Evolutionary conservation across 768 basidiomycete species (phyloP).

Genomic region (Mycena rosella): DNA sequence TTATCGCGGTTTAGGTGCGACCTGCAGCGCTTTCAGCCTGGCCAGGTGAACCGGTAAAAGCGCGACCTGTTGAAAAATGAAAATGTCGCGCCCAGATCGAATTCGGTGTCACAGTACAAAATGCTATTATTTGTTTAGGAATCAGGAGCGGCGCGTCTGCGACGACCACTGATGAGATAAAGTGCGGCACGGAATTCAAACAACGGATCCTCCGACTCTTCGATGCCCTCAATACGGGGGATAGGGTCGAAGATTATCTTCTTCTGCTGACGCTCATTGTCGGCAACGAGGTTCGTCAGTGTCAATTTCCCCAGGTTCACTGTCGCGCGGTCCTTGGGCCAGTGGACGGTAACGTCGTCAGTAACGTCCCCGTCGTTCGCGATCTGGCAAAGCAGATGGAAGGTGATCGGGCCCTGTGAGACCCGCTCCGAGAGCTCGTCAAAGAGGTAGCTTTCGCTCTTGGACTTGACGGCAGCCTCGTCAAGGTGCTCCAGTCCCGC

Average conservation of each 20-base stretch:
- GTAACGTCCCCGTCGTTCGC: slow-evolving; percentile 38
- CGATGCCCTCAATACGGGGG: slow-evolving; percentile 37
- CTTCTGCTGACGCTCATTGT: slow-evolving; percentile 33
- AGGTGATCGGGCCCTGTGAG: slow-evolving; percentile 28
- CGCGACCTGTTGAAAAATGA: too few species aligned
- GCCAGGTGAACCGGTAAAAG: slow-evolving; percentile 31
- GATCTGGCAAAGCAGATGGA: slow-evolving; percentile 37
- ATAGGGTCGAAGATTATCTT: slow-evolving; percentile 40
- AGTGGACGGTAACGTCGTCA: slow-evolving; percentile 37
- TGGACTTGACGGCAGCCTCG: slow-evolving; percentile 29
- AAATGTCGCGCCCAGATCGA: too few species aligned
- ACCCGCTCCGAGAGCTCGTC: slow-evolving; percentile 37
- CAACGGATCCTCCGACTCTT: slow-evolving; percentile 36
- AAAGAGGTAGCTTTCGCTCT: slow-evolving; percentile 34
- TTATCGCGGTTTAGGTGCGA: slow-evolving; percentile 23
- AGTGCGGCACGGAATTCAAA: slow-evolving; percentile 39
- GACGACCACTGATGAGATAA: slow-evolving; percentile 40
- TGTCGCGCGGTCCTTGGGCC: slow-evolving; percentile 38
- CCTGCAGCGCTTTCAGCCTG: slow-evolving; percentile 34
- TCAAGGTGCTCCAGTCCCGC: slow-evolving; percentile 38
- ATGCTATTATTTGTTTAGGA: neutral
- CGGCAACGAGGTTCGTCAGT: slow-evolving; percentile 26
- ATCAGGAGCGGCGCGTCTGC: slow-evolving; percentile 32
- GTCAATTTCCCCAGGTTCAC: slow-evolving; percentile 35
- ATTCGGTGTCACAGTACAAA: neutral